Conservation (phyloP, 2,329 filamentous ascomycete genomes). For the Stachybotrys elegans region DNA sequence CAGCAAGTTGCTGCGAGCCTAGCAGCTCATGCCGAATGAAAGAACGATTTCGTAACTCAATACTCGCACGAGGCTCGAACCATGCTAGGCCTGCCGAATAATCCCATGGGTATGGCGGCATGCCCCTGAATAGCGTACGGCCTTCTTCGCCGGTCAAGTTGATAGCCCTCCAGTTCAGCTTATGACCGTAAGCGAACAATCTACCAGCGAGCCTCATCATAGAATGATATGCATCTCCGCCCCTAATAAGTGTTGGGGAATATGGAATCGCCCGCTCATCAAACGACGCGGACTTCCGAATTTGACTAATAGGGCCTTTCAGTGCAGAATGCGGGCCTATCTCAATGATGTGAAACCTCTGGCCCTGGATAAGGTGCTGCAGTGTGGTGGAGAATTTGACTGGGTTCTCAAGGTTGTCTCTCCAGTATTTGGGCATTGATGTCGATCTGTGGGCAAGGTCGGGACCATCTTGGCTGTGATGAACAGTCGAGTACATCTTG, state of each 20-base stretch:
- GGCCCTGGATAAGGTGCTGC: not conserved
- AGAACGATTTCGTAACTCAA: slow-evolving; percentile 4
- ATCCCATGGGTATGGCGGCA: not conserved
- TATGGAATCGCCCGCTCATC: not conserved
- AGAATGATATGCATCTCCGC: too few species aligned
- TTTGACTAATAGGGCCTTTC: slow-evolving; percentile 13
- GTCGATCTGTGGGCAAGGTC: not conserved
- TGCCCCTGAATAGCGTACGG: too few species aligned
- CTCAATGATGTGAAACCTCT: slow-evolving; percentile 10
- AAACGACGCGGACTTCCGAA: not conserved
- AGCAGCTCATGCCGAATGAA: slow-evolving; percentile 13
- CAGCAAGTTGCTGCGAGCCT: slow-evolving; percentile 11
- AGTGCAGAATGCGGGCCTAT: slow-evolving; percentile 16
- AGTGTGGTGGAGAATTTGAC: not conserved
- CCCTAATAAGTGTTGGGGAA: too few species aligned
- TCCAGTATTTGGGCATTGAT: not conserved
- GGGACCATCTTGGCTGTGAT: not conserved
- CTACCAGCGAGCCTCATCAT: too few species aligned
- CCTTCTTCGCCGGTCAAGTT: too few species aligned
- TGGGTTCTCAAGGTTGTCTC: not conserved
- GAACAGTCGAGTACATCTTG: not conserved
- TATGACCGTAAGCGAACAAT: too few species aligned
- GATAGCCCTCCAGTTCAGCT: too few species aligned
- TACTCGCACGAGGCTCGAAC: not conserved
- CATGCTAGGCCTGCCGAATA: slow-evolving; percentile 3